Evolutionary conservation across 169 alveolate species (phyloP).

Genomic region (Cryptosporidium muris): DNA sequence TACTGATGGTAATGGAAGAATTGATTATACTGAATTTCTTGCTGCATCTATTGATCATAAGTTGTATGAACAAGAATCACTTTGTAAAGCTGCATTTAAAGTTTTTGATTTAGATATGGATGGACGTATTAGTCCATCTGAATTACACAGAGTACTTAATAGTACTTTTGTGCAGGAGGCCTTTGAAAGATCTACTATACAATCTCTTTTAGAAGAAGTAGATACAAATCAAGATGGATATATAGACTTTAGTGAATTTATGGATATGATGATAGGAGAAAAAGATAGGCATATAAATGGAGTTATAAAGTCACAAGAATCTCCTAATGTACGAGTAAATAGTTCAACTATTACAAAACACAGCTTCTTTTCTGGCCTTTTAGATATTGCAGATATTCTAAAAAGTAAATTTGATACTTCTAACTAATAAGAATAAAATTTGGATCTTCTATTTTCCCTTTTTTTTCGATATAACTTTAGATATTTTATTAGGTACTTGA

Average conservation of each 20-base stretch:
- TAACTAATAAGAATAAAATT: not conserved
- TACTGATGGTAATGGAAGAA: constrained; percentile 89
- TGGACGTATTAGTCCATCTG: constrained; percentile 88
- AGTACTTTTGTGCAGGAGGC: constrained; percentile 78
- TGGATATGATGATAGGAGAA: constrained; percentile 73
- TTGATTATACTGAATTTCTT: constrained; percentile 93
- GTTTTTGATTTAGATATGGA: constrained; percentile 90
- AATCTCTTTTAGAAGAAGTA: constrained; percentile 81
- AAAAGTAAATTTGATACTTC: constrained; percentile 21
- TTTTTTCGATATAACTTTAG: too few species aligned
- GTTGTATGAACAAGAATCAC: constrained; percentile 83
- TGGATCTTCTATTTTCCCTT: not conserved
- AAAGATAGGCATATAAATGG: not conserved
- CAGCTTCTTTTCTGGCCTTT: constrained; percentile 36
- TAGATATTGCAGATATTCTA: constrained; percentile 25
- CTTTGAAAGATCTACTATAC: constrained; percentile 77
- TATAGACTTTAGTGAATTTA: constrained; percentile 78
- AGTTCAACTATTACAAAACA: constrained; percentile 6
- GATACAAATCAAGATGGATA: constrained; percentile 81
- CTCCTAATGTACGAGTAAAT: constrained; percentile 1
- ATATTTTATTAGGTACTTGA: too few species aligned
- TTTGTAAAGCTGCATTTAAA: constrained; percentile 89
- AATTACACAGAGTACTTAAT: constrained; percentile 76
- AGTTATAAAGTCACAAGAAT: constrained; percentile 10
- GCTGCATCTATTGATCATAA: constrained; percentile 92